Base-by-base conservation (phyloP, 2,329 filamentous ascomycete species). In the Elsinoe perseae region DNA sequence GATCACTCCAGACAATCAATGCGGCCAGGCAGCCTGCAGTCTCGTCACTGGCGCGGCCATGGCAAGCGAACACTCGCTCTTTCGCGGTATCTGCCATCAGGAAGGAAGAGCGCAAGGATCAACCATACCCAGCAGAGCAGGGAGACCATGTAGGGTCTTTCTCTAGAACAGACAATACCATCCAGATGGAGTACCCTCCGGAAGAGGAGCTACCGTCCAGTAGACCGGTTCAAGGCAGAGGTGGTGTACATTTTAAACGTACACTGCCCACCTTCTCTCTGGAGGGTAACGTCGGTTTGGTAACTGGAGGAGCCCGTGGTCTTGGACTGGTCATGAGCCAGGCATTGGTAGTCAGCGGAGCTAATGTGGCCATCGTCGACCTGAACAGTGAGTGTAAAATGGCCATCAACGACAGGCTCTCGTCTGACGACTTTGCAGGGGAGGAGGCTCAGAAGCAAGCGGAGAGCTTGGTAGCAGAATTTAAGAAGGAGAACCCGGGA, bases 321-420 rank as follows among this genome's bases (percentile, higher is more conserved):
- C 73, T 97, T 57, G 92, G 92, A 36, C 76, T 96, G 59, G 90
- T 95, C 64, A 96, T 97, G 87, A 87, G 86, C 53, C 90, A 95
- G 75, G 90, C 87, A 46, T 82, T 95, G 72, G 87, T 95, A 54
- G 85, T 89, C 54, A 93, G 87, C 55, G 92, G 92, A 54, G 87
- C 89, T 8, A 85, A 95, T 70, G 79, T 96, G 60, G 92, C 92
- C 40, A 87, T 97, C 71, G 89, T 96, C 38, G 92, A 97, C 70
- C 77, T 96, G 75, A 95, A 97, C 74, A 86, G 88, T 92, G 72
- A 63, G 83, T 78, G 50, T 18, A 18, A 43, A 8, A 23, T 53
- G 9, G 8, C 20, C 27, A 18, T 42, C 50, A 50, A 27, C 57
- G 25, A 27, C 3, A 12, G 18, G 38, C 14, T 18, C 50, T 28